Evolutionary conservation across 2,329 filamentous ascomycete species (phyloP).

Genomic region (Sarocladium kiliense): DNA sequence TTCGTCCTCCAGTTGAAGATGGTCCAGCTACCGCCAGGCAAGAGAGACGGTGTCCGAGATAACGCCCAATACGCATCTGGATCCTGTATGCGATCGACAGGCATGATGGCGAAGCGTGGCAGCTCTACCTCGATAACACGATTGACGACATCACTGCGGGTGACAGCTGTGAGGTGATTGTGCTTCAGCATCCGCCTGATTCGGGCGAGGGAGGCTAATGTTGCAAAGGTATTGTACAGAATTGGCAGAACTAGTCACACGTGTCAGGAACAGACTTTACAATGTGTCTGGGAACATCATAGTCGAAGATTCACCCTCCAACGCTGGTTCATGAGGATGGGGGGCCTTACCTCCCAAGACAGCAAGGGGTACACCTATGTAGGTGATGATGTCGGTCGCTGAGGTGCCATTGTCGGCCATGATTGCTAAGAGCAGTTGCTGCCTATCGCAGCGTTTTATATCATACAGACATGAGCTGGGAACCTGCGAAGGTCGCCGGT

Average conservation of each 20-base stretch:
- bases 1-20: conserved; percentile 62
- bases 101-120: conserved; percentile 58
- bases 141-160: conserved; percentile 59
- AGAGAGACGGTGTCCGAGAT: conserved; percentile 42
- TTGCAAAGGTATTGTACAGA: conserved; percentile 59
- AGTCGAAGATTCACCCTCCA: no score
- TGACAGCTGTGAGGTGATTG: conserved; percentile 54
- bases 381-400: conserved; percentile 48
- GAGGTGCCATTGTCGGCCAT: conserved; percentile 28
- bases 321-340: no score
- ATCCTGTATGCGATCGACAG: conserved; percentile 48
- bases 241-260: conserved; percentile 48
- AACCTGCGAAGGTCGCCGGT: background rate
- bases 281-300: no score
- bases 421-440: background rate
- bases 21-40: conserved; percentile 60
- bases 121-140: conserved; percentile 62
- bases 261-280: background rate
- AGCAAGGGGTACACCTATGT: conserved; percentile 52
- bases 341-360: conserved; percentile 39
- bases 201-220: conserved; percentile 53
- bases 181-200: conserved; percentile 54
- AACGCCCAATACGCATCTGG: conserved; percentile 55
- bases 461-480: background rate
- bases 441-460: background rate